Evolutionary conservation across 192 early-diverging fungal species (phyloP).

Genomic region (Dispira simplex): DNA sequence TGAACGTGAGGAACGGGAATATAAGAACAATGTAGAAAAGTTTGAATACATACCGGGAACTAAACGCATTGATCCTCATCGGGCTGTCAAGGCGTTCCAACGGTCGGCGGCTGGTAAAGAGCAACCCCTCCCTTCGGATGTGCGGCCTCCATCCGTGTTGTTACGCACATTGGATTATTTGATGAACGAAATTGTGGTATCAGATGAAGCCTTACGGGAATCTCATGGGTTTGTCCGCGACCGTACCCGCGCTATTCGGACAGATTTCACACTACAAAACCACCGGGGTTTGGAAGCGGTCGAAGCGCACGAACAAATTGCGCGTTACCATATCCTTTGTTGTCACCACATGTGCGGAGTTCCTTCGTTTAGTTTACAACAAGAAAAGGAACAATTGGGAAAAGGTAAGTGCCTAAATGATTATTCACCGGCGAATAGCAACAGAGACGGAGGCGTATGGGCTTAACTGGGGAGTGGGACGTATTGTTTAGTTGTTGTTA

Average conservation of each 20-base stretch:
- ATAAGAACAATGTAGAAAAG: conserved; percentile 48
- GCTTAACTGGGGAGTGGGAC: no score
- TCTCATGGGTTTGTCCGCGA: conserved; percentile 76
- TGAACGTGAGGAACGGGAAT: conserved; percentile 72
- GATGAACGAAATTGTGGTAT: conserved; percentile 31
- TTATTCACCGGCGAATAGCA: no score
- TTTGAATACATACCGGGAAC: conserved; percentile 57
- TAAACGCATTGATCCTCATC: conserved; percentile 37
- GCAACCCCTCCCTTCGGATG: conserved; percentile 74
- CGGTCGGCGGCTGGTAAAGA: conserved; percentile 75
- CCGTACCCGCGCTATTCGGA: conserved; percentile 65
- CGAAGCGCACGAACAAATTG: conserved; percentile 60
- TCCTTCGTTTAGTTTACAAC: conserved; percentile 53
- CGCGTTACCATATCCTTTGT: conserved; percentile 72
- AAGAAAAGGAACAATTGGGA: conserved; percentile 76
- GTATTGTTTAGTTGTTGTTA: no score
- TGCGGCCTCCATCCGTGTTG: conserved; percentile 62
- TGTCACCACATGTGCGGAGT: conserved; percentile 53
- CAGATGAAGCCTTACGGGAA: conserved; percentile 33
- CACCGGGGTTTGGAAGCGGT: conserved; percentile 51
- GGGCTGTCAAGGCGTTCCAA: conserved; percentile 70
- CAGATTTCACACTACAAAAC: conserved; percentile 82
- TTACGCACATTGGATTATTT: conserved; percentile 48
- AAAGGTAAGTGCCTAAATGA: conserved; percentile 41
- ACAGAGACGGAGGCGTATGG: no score